Base-by-base conservation (phyloP, 805 yeast species). In the Ogataea polymorpha region DNA sequence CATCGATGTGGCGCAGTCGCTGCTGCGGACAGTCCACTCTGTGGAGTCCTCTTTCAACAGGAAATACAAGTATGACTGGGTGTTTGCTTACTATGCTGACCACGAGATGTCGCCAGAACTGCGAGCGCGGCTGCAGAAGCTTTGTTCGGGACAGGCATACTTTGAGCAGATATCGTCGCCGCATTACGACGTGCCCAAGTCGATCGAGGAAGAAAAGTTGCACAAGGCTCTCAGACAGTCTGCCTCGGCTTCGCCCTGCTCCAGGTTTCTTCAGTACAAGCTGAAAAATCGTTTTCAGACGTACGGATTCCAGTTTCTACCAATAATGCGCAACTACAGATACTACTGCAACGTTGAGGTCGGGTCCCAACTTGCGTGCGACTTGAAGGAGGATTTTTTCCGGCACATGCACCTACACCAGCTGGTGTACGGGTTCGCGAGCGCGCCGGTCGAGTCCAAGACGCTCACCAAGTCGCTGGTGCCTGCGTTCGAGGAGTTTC, bases 21-120 rank as follows among this genome's bases (percentile, higher is more conserved):
- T 53, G 5, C 32, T 59, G 9, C 47, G 29, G 20, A 53, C 63
- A 1, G 51, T 61, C 7, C 44, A 82, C 53, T 74, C 81, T 15
- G 76, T 89, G 24, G 96, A 90, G 63, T 90, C 83, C 58, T 70
- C 95, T 41, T 90, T 90, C 72, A 90, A 90, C 67, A 57, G 65
- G 9, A 70, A 79, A 35, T 85, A 67, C 65, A 71, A 82, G 45
- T 90, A 90, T 58, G 96, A 91, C 50, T 90, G 96, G 96, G 86
- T 87, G 12, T 89, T 90, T 58, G 70, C 86, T 8, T 55, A 49
- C 52, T 89, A 86, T 61, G 90, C 88, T 55, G 40, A 39, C 15
- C 34, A 38, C 36, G 77, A 70, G 27, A 86, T 88, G 62, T 69
- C 77, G 17, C 81, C 80, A 1, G 84, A 82, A 46, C 83, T 88